Evolutionary conservation across 1,284 basidiomycete genomes (phyloP).

Genomic region (Gomphus bonarii): DNA sequence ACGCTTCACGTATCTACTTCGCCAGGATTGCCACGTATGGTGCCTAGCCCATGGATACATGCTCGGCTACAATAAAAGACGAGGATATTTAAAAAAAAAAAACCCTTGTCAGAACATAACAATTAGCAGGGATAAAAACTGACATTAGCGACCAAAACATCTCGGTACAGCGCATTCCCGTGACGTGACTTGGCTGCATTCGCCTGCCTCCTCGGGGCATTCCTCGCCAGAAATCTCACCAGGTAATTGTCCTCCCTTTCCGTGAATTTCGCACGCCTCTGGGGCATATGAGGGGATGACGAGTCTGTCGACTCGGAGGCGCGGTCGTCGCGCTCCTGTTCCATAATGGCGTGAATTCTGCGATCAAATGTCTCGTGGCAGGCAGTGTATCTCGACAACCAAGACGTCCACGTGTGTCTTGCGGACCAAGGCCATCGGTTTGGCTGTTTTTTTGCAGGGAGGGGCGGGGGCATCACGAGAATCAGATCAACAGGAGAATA

Average conservation of each 20-base stretch:
- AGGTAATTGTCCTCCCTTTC: not conserved
- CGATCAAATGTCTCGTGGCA: not conserved
- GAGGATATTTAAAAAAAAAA: not conserved
- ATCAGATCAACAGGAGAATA: not conserved
- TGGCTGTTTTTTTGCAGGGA: not conserved
- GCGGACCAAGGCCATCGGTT: not conserved
- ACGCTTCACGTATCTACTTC: not conserved
- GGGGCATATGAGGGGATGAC: not conserved
- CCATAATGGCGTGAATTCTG: not conserved
- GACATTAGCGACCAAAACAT: not conserved
- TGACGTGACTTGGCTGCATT: not conserved
- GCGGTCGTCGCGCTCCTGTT: not conserved
- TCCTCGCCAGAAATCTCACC: not conserved
- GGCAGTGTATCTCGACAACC: not conserved
- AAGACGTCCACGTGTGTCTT: not conserved
- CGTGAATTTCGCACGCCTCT: not conserved
- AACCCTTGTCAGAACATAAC: too few species aligned
- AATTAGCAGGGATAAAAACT: not conserved
- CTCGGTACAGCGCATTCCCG: not conserved
- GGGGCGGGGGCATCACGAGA: not conserved
- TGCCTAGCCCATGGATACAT: not conserved
- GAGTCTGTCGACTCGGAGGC: not conserved
- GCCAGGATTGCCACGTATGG: constrained; percentile 1
- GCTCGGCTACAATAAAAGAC: not conserved
- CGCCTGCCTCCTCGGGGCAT: not conserved